Percentiles rank a stretch among this genome's conserved stretches.
Evolutionary conservation across 352 stramenopile genomes (phyloP).

Genomic region (Phytophthora citrophthora): DNA sequence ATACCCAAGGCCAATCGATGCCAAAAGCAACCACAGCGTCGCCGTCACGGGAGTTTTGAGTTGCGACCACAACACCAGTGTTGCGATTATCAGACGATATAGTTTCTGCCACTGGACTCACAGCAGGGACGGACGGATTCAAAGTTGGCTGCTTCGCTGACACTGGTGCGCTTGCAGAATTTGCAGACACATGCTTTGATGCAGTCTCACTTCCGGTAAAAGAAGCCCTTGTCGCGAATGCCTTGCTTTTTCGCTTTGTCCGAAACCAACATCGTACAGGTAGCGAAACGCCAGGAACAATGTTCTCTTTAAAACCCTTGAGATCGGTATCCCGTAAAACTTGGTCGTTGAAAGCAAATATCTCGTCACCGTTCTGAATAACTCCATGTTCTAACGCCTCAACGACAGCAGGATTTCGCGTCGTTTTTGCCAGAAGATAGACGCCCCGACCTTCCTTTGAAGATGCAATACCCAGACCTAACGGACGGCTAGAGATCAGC

Average conservation of each 20-base stretch:
- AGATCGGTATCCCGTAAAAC: conserved; percentile 40
- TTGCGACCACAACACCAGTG: neutral
- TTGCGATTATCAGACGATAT: neutral
- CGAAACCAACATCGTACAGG: conserved; percentile 69
- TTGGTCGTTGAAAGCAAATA: conserved; percentile 70
- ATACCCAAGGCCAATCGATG: conserved; percentile 82
- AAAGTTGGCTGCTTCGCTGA: neutral
- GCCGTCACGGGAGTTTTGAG: neutral
- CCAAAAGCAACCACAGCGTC: conserved; percentile 30
- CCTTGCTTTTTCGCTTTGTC: conserved; percentile 42
- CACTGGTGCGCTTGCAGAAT: neutral
- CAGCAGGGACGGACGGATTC: neutral
- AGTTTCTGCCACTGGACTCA: neutral
- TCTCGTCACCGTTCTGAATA: conserved; percentile 64
- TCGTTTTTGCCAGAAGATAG: conserved; percentile 35
- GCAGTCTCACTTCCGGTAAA: neutral
- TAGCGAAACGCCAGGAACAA: conserved; percentile 43
- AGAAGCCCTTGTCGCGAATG: neutral
- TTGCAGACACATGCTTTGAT: neutral
- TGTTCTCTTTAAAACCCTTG: conserved; percentile 35
- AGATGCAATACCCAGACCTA: conserved; percentile 59
- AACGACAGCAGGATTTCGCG: conserved; percentile 45
- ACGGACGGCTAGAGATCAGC: conserved; percentile 52
- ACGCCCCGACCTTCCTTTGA: conserved; percentile 20
- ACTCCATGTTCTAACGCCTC: conserved; percentile 58